Conservation (phyloP, 2,329 filamentous ascomycete genomes). For the Colletotrichum sp. region DNA sequence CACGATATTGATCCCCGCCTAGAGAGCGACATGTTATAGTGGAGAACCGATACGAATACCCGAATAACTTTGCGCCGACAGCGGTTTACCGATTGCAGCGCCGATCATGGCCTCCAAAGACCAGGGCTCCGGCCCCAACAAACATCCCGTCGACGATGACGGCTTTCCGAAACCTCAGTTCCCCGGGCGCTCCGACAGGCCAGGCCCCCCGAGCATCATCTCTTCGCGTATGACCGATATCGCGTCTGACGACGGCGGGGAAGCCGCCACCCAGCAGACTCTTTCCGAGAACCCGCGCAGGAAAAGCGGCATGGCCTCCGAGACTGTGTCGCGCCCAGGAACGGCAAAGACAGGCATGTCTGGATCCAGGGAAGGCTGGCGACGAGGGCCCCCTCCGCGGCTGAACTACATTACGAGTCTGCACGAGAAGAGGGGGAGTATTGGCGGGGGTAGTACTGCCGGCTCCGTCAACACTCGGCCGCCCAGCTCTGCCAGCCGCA, state of each 20-base stretch:
- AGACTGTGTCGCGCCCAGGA: conserved; percentile 55
- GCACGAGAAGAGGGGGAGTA: conserved; percentile 49
- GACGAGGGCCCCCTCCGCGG: conserved; percentile 60
- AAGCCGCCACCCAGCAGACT: conserved; percentile 38
- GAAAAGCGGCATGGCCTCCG: conserved; percentile 35
- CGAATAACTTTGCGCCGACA: neutral
- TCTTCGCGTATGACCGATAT: conserved; percentile 76
- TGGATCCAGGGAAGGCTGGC: conserved; percentile 15
- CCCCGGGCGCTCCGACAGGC: conserved; percentile 41
- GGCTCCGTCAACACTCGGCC: conserved; percentile 34
- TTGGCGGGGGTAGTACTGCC: conserved; percentile 40
- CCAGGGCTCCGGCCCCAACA: conserved; percentile 36
- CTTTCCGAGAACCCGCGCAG: conserved; percentile 26
- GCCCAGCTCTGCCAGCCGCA: conserved; percentile 73
- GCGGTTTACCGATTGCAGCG: neutral
- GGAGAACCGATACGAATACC: neutral
- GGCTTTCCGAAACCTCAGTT: conserved; percentile 45
- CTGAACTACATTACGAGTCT: conserved; percentile 48
- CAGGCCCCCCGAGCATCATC: conserved; percentile 67
- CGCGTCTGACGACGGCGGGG: conserved; percentile 60
- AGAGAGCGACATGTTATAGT: conserved; percentile 12
- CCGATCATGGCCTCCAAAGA: conserved; percentile 42
- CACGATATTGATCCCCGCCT: neutral
- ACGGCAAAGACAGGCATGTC: conserved; percentile 56
- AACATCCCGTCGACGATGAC: conserved; percentile 40